Base-by-base conservation (phyloP, 257 asterid species). In the Gentiana dahurica region DNA sequence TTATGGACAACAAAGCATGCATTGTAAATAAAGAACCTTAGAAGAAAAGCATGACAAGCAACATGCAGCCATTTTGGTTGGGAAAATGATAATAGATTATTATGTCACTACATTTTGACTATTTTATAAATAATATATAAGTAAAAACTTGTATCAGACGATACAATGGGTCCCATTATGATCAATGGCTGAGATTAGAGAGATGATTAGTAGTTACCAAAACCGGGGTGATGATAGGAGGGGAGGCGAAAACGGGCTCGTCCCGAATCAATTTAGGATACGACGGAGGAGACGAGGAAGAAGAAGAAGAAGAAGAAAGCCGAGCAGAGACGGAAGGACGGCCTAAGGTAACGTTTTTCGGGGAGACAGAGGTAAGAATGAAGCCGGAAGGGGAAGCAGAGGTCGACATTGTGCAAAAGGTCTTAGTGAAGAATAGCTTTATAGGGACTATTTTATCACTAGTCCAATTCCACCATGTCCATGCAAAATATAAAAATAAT, bases 161-260 rank as follows among this genome's bases (percentile, higher is more conserved):
- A 24, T 24, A 24, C 24, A 24, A 24, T 24, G 24, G 24, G 24
- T 24, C 24, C 24, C 24, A 24, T 24, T 24, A 24, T 24, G 24
- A 24, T 24, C 24, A 24, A 24, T 24, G 24, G 24, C 24, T 24
- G 24, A 24, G 24, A 24, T 24, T 24, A 24, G 24, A 24, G 24
- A 24, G 24, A 24, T 24, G 24, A 24, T 24, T 49, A 15, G 12
- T 38, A 0, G 2, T 32, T 83, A 89, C 97, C 93, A 81, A 58
- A 54, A 65, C 71, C 7, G 98, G 96, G 80, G 80, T 79, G 81
- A 81, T 79, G 71, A 84, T 61, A 54, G 95, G 94, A 0, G 96
- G 91, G 36, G 95, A 84, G 5, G 96, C 96, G n/a, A 90, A 84
- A 34, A 90, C 95, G 6, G 98, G 98, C 84, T 82, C 71, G 79